Evolutionary conservation across 2,329 filamentous ascomycete species (phyloP), one percentile per base, ranked within the genome.

Genomic region (Phyllosticta ampelicida): DNA sequence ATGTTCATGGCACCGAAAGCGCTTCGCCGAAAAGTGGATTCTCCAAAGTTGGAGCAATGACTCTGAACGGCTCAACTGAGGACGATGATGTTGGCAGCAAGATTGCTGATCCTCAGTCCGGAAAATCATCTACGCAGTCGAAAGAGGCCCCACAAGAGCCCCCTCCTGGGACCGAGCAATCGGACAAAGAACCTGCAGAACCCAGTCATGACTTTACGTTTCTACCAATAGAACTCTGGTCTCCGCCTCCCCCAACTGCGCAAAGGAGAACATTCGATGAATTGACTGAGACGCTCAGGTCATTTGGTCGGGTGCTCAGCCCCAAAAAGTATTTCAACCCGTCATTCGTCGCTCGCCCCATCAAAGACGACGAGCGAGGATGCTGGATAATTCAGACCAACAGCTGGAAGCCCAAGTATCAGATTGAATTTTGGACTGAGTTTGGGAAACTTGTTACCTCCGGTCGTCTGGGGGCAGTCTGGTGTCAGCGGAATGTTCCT

Each of bases 361-460:
- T 60, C 67, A 36, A 23, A 66, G 66, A 8, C 67, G 70, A 53
- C 58, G 90, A 95, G 68, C 79, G 91, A 16, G 91, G 90, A 0
- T 84, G 87, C 70, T 96, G 91, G 91, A 70, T 77, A 2, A 65
- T 96, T 4, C 75, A 84, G 62, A 84, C 80, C 63, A 66, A 71
- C 0, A 54, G 63, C 1, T 90, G 86, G 86, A 67, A 73, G 0
- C 55, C 67, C 0, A 68, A 71, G 0, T 65, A 78, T 3, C 79
- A 81, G 54, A 68, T 74, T 16, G 73, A 77, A 2, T 78, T 84
- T 8, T 91, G 87, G 86, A 70, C 72, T 0, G 84, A 80, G 54
- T 72, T 90, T 21, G 75, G 75, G 5, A 78, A 84, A 16, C 81
- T 83, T 53, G 73, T 95, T 30, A 73, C 73, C 5, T 75, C 74